Percentiles rank a stretch among this genome's conserved stretches.
Evolutionary conservation across 305 asterid genomes (phyloP).

Genomic region (Solanum hybrid): DNA sequence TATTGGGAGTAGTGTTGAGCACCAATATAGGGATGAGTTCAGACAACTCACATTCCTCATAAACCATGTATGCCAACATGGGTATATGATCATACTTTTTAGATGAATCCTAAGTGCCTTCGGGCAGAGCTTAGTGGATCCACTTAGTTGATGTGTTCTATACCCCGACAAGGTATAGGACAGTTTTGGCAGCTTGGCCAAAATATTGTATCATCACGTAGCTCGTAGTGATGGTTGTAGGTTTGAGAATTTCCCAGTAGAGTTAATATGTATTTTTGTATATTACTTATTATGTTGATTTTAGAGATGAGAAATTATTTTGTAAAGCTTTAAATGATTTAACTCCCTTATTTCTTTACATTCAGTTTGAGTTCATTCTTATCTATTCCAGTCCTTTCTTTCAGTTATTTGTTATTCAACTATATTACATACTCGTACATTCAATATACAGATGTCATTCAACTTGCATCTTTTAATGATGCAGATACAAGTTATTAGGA

Average conservation of each 20-base stretch:
- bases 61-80: background rate
- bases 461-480: background rate
- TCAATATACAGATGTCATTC: too few species aligned
- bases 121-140: background rate
- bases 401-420: background rate
- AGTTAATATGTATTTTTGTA: too few species aligned
- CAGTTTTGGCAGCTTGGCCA: background rate
- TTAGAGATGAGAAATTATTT: background rate
- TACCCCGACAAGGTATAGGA: background rate
- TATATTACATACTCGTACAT: background rate
- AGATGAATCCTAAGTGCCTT: background rate
- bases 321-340: too few species aligned
- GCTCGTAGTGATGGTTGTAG: background rate
- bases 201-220: background rate
- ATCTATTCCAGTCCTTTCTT: too few species aligned
- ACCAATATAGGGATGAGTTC: too few species aligned
- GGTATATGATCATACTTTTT: too few species aligned
- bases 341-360: background rate
- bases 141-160: background rate
- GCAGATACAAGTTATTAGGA: background rate
- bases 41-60: too few species aligned
- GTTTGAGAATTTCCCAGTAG: background rate
- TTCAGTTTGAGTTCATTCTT: background rate
- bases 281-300: background rate
- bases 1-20: background rate